Percentiles rank a stretch among this genome's conserved stretches.
These are phyloP conservation scores for Pestalotiopsis sp. DNA, from an alignment of 2,329 filamentous ascomycete genomes.

Conservation along the genomic window DNA sequence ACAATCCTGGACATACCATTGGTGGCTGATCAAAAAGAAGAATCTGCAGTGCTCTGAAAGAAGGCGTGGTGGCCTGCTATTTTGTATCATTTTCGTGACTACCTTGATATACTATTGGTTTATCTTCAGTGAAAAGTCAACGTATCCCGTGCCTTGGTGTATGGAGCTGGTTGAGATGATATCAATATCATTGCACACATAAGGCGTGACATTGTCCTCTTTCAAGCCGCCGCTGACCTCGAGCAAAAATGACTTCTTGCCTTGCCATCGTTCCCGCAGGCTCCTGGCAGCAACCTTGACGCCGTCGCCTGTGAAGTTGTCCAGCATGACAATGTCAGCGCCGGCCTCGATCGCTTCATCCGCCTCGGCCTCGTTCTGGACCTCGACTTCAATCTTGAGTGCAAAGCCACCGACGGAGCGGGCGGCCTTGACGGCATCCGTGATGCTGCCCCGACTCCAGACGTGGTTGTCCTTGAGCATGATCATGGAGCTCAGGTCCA, in stretches of 20 bases:
- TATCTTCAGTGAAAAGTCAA: conserved; percentile 97
- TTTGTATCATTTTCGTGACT: background rate
- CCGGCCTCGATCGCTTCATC: conserved; percentile 89
- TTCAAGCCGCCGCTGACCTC: conserved; percentile 93
- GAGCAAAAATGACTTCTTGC: conserved; percentile 74
- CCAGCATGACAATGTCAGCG: conserved; percentile 95
- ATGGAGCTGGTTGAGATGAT: conserved; percentile 96
- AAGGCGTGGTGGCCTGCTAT: background rate
- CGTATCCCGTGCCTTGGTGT: conserved; percentile 90
- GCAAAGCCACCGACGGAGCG: conserved; percentile 85
- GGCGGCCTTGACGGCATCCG: conserved; percentile 81
- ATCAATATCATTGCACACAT: conserved; percentile 87
- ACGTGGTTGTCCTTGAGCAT: conserved; percentile 99
- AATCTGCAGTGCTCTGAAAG: too few species aligned
- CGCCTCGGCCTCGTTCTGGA: conserved; percentile 83
- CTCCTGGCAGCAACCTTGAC: conserved; percentile 74
- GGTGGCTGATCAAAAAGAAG: background rate
- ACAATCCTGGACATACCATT: background rate
- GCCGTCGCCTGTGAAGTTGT: conserved; percentile 86
- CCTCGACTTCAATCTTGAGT: conserved; percentile 95
- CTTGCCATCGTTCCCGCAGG: conserved; percentile 80
- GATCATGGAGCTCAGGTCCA: conserved; percentile 92
- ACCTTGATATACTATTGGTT: conserved; percentile 34
- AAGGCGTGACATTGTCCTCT: conserved; percentile 78
- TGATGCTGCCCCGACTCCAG: conserved; percentile 87